Conservation (phyloP, 441 rosid species). For the Sinapis alba region DNA sequence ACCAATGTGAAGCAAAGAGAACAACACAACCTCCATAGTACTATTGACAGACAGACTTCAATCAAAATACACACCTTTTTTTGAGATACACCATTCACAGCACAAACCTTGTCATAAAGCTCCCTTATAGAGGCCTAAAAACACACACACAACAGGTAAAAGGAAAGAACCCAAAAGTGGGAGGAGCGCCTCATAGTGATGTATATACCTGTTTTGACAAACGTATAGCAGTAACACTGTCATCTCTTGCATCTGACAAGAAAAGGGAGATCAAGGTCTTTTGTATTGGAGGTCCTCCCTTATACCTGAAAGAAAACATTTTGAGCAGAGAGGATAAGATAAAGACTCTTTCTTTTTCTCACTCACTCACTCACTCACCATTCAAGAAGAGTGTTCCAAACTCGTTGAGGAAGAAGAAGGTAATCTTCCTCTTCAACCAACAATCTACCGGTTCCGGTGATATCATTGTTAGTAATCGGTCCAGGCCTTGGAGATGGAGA, state of each 20-base stretch:
- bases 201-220: conserved; percentile 80
- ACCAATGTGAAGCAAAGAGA: conserved; percentile 29
- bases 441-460: conserved; percentile 52
- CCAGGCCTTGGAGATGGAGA: conserved; percentile 59
- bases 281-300: conserved; percentile 85
- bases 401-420: conserved; percentile 68
- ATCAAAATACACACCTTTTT: conserved; percentile 54
- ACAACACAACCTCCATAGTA: conserved; percentile 31
- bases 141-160: conserved; percentile 11
- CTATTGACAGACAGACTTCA: conserved; percentile 5
- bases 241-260: conserved; percentile 74
- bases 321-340: too few species aligned
- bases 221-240: conserved; percentile 47
- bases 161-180: background rate
- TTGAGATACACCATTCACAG: conserved; percentile 51
- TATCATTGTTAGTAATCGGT: conserved; percentile 74
- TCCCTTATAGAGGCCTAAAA: conserved; percentile 70
- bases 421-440: conserved; percentile 73
- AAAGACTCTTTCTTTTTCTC: too few species aligned
- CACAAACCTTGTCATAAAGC: conserved; percentile 67
- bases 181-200: background rate
- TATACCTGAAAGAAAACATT: conserved; percentile 57
- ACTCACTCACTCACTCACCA: too few species aligned
- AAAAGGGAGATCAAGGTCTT: conserved; percentile 82
- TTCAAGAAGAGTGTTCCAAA: conserved; percentile 75